phyloP scores from a whole-genome alignment of 768 basidiomycete genomes.

The Suillus occidentalis region DNA sequence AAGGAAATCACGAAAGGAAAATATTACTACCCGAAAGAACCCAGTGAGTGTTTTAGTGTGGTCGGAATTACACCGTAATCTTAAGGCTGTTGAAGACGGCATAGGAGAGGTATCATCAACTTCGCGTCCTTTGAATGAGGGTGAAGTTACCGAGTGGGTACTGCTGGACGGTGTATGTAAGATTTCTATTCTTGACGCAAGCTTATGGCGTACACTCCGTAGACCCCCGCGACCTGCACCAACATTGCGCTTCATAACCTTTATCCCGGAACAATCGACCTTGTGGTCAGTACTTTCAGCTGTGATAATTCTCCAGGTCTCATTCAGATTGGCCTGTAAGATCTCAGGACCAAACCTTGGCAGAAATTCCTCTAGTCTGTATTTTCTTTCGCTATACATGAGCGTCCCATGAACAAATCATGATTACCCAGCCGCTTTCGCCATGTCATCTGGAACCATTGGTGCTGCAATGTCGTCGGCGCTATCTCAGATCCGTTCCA shows the following conservation, averaged over 20 bases:
- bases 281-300: conserved; percentile 60
- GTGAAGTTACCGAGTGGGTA: conserved; percentile 88
- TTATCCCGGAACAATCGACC: conserved; percentile 81
- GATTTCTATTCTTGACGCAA: conserved; percentile 3
- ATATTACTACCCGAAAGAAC: conserved; percentile 74
- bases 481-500: conserved; percentile 68
- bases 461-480: conserved; percentile 86
- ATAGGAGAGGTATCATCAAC: conserved; percentile 62
- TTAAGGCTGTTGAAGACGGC: conserved; percentile 44
- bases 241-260: conserved; percentile 91
- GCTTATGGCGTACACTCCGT: conserved; percentile 4
- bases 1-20: conserved; percentile 66
- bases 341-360: conserved; percentile 87
- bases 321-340: conserved; percentile 34
- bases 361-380: conserved; percentile 76
- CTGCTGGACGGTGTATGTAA: conserved; percentile 75
- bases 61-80: not conserved
- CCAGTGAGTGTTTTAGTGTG: conserved; percentile 35
- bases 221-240: conserved; percentile 91
- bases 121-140: conserved; percentile 68
- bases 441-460: conserved; percentile 89
- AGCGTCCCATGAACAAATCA: conserved; percentile 5
- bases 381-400: not conserved
- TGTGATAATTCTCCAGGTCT: not conserved
- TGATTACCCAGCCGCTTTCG: conserved; percentile 64